Evolutionary conservation across 768 basidiomycete genomes (phyloP).

Genomic region (Krasilnikovozyma curviuscula): DNA sequence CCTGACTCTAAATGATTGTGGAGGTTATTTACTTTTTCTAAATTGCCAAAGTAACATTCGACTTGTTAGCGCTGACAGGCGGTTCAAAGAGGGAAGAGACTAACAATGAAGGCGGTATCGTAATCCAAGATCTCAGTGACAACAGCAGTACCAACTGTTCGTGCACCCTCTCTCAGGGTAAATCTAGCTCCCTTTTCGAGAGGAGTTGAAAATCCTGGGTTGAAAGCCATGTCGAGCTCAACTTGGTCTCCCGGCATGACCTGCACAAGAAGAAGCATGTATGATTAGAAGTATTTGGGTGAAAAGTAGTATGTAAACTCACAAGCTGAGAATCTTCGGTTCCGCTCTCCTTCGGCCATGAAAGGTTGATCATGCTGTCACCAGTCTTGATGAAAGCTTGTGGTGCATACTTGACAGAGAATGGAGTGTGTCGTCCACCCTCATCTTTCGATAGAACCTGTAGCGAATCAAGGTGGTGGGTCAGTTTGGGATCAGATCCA

Average conservation of each 20-base stretch:
- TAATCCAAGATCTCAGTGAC: conserved; percentile 3
- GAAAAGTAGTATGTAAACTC: too few relatives aligned
- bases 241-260: conserved; percentile 13
- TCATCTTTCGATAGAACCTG: conserved; percentile 74
- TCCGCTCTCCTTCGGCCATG: too few relatives aligned
- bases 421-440: conserved; percentile 39
- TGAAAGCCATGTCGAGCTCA: conserved; percentile 9
- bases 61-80: too few relatives aligned
- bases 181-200: conserved; percentile 10
- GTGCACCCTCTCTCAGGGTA: conserved; percentile 12
- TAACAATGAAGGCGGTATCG: too few relatives aligned
- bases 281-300: too few relatives aligned
- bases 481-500: neutral
- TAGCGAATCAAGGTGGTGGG: neutral
- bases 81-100: too few relatives aligned
- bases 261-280: too few relatives aligned
- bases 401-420: conserved; percentile 46
- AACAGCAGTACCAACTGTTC: conserved; percentile 11
- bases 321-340: too few relatives aligned
- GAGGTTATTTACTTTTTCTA: too few relatives aligned
- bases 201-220: conserved; percentile 7
- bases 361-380: too few relatives aligned
- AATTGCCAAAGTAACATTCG: too few relatives aligned
- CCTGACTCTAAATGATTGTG: too few relatives aligned
- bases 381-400: neutral